These are phyloP conservation scores for Vitis hybrid DNA, from an alignment of 177 flowering plant genomes.

Conservation along the genomic window DNA sequence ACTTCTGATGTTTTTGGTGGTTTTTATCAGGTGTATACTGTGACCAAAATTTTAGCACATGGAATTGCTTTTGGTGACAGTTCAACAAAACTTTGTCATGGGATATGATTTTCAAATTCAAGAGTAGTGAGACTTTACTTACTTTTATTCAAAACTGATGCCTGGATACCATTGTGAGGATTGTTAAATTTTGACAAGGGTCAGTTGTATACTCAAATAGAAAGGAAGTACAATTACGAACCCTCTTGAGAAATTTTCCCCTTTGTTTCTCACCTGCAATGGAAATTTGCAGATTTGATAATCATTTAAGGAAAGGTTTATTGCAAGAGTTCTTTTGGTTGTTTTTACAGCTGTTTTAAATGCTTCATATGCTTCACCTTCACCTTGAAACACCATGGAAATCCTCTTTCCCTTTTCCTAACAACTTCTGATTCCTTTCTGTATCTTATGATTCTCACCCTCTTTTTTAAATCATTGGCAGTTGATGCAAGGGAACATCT, in stretches of 20 bases:
- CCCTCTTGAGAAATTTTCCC: too few species aligned
- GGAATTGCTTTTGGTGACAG: too few species aligned
- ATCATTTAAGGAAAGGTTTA: neutral
- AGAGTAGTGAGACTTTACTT: too few species aligned
- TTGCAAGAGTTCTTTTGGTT: neutral
- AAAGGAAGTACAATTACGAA: neutral
- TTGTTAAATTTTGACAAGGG: too few species aligned
- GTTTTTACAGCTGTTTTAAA: neutral
- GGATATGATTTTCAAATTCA: too few species aligned
- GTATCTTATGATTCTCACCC: neutral
- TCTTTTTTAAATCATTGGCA: slow-evolving; percentile 22
- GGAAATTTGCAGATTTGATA: neutral
- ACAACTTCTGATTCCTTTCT: neutral
- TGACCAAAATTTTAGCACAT: too few species aligned
- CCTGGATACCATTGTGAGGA: too few species aligned
- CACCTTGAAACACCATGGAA: neutral
- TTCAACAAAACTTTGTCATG: too few species aligned
- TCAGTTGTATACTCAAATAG: neutral
- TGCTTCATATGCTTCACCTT: neutral
- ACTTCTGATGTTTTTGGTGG: too few species aligned
- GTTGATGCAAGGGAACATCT: slow-evolving; percentile 74
- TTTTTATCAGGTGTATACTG: too few species aligned
- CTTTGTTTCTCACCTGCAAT: neutral
- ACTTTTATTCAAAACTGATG: too few species aligned
- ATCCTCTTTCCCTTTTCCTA: neutral